Conservation (phyloP, 2,329 filamentous ascomycete genomes). For the Fusarium phyllophilum region DNA sequence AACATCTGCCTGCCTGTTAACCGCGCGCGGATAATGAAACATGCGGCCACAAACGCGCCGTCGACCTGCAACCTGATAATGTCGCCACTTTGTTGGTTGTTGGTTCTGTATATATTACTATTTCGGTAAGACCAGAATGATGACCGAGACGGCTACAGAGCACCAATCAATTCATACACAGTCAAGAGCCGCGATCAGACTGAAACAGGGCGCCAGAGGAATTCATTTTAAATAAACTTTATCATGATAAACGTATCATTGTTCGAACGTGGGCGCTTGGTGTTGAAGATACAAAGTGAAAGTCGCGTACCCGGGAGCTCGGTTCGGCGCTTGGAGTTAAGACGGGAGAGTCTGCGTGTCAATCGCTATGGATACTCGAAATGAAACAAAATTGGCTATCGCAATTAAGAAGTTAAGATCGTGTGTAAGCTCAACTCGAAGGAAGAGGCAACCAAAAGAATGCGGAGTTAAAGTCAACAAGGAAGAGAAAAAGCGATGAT, state of each 20-base stretch:
- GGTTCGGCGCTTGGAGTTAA: conserved; percentile 11
- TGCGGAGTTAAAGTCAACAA: neutral
- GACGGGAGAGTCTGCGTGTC: neutral
- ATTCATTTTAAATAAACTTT: neutral
- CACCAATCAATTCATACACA: conserved; percentile 13
- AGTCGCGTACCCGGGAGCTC: conserved; percentile 8
- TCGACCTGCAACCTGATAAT: neutral
- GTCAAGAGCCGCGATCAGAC: neutral
- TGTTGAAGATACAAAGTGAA: neutral
- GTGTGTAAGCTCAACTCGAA: neutral
- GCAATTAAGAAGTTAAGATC: neutral
- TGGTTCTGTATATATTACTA: conserved; percentile 3
- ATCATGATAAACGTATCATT: neutral
- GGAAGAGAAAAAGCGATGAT: neutral
- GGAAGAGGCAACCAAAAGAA: conserved; percentile 27
- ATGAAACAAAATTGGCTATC: neutral
- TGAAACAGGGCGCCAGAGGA: conserved; percentile 1
- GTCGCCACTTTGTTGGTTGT: neutral
- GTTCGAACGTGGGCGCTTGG: neutral
- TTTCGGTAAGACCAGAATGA: neutral
- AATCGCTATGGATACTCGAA: neutral
- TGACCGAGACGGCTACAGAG: neutral
- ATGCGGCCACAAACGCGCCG: conserved; percentile 3
- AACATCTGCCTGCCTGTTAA: neutral
- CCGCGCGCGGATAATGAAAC: conserved; percentile 21